Percentiles rank a stretch among this genome's conserved stretches.
phyloP scores from a whole-genome alignment of 2,329 filamentous ascomycete species.

The Penicillium sp. region DNA sequence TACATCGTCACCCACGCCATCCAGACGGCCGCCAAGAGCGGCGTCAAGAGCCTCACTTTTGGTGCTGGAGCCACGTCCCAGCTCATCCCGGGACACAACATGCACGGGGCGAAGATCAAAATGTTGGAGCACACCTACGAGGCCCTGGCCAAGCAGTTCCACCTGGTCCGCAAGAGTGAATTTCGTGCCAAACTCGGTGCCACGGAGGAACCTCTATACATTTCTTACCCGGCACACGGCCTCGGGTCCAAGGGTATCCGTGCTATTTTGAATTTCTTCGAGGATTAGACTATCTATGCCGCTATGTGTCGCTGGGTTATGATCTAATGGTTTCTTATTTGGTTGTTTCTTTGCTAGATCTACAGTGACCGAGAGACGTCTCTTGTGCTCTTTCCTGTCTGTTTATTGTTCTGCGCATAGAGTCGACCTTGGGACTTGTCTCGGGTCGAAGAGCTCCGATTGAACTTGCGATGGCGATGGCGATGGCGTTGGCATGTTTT shows the following conservation, averaged over 20 bases:
- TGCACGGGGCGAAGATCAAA: constrained; percentile 72
- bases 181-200: constrained; percentile 89
- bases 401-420: no score
- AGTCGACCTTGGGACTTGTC: constrained; percentile 1
- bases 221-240: constrained; percentile 82
- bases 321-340: constrained; percentile 6
- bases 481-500: background rate
- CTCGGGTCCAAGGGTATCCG: constrained; percentile 74
- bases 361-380: no score
- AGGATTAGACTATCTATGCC: constrained; percentile 44
- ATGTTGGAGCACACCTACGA: constrained; percentile 78
- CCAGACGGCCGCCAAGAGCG: constrained; percentile 53
- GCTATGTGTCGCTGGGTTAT: constrained; percentile 1
- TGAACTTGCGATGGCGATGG: background rate
- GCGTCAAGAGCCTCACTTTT: constrained; percentile 69
- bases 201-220: constrained; percentile 75
- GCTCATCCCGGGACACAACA: constrained; percentile 71
- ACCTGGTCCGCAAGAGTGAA: constrained; percentile 75
- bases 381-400: no score
- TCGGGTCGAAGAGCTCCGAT: no score
- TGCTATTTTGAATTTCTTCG: constrained; percentile 86
- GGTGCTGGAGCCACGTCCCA: constrained; percentile 72
- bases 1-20: constrained; percentile 69
- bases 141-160: constrained; percentile 72
- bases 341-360: background rate